Percentiles rank a stretch among this genome's conserved stretches.
Conservation (phyloP, 208 protist species). For the Herpetomonas tarakana region DNA sequence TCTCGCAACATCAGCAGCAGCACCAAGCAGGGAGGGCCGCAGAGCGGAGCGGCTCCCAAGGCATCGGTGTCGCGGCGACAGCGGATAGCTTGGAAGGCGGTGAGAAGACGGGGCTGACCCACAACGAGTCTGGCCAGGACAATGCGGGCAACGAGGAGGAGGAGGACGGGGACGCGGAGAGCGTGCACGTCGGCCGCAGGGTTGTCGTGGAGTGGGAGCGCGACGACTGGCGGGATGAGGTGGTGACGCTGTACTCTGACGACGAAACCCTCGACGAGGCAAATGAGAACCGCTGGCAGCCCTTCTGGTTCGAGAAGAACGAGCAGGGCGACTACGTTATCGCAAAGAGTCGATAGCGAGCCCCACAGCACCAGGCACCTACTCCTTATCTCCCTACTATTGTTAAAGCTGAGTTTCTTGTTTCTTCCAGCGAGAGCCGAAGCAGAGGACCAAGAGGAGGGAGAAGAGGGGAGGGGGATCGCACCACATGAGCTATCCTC, state of each 20-base stretch:
- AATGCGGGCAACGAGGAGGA: constrained; percentile 8
- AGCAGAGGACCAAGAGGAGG: too few relatives aligned
- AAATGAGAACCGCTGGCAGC: constrained; percentile 81
- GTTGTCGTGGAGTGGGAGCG: constrained; percentile 66
- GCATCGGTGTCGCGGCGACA: neutral
- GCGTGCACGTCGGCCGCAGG: constrained; percentile 1
- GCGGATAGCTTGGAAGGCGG: too few relatives aligned
- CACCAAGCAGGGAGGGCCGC: neutral
- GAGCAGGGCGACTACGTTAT: constrained; percentile 26
- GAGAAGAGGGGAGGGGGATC: too few relatives aligned
- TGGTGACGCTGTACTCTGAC: constrained; percentile 65
- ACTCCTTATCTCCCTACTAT: too few relatives aligned
- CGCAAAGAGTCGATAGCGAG: constrained; percentile 17
- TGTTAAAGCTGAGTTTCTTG: too few relatives aligned
- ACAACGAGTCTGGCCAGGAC: neutral
- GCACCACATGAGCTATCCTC: too few relatives aligned
- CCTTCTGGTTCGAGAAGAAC: constrained; percentile 69
- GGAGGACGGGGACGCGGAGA: constrained; percentile 2
- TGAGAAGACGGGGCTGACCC: neutral
- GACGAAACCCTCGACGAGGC: constrained; percentile 66
- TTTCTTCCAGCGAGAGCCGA: too few relatives aligned
- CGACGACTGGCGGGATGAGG: constrained; percentile 81
- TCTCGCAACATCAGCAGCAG: neutral
- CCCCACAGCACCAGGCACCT: too few relatives aligned
- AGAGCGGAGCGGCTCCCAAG: neutral